Conservation (phyloP, 306 rosid species). For the Quercus aquifolioides region DNA sequence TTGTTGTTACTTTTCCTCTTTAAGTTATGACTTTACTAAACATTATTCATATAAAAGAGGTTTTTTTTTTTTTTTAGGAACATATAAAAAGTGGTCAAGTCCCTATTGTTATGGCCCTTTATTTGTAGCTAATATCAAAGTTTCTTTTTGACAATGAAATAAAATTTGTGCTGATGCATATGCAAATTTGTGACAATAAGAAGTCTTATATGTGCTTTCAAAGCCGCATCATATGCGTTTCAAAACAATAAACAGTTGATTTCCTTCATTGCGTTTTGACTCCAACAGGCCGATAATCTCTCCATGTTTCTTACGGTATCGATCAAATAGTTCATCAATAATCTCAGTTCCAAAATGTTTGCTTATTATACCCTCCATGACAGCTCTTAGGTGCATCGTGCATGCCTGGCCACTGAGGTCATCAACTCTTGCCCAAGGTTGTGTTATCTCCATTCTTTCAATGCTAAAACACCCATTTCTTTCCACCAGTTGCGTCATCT, state of each 20-base stretch:
- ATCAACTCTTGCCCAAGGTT: not conserved
- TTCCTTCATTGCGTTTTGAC: not conserved
- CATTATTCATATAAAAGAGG: not conserved
- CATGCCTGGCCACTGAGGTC: not conserved
- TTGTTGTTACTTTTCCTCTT: too few species aligned
- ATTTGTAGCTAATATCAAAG: too few species aligned
- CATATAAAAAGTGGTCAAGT: too few species aligned
- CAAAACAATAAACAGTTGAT: not conserved
- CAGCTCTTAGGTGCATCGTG: not conserved
- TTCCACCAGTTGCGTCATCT: not conserved
- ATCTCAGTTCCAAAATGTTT: slow-evolving; percentile 9
- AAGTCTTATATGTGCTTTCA: not conserved
- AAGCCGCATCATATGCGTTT: not conserved
- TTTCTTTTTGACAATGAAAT: not conserved
- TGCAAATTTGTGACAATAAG: not conserved
- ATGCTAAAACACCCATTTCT: slow-evolving; percentile 16
- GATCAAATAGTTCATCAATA: slow-evolving; percentile 2
- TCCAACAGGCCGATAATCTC: not conserved
- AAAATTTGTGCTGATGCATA: not conserved
- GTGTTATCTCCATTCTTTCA: not conserved
- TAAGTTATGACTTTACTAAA: not conserved
- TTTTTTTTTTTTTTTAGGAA: too few species aligned
- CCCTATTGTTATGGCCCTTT: too few species aligned
- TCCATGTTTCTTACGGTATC: not conserved
- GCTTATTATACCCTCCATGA: not conserved